Conservation (phyloP, 805 yeast genomes). For the Kodamaea leandrae region DNA sequence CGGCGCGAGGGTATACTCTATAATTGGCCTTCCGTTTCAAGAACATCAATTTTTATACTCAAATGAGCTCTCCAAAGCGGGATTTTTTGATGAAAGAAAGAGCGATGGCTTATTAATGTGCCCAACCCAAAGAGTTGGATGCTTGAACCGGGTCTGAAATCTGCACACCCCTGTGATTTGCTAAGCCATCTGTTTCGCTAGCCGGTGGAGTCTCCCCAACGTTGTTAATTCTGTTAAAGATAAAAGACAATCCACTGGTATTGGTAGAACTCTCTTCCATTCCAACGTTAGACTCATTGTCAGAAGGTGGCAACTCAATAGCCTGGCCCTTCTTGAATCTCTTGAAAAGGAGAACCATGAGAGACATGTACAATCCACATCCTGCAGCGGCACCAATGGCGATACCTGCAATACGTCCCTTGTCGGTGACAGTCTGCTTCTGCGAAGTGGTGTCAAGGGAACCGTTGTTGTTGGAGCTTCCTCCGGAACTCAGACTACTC, state of each 20-base stretch:
- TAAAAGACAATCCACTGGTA: conserved; percentile 25
- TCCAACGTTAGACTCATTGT: conserved; percentile 37
- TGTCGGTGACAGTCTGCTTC: conserved; percentile 17
- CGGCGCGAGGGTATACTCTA: conserved; percentile 6
- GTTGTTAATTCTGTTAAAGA: conserved; percentile 26
- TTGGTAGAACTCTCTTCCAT: conserved; percentile 17
- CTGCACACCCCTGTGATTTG: conserved; percentile 32
- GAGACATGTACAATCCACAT: conserved; percentile 59
- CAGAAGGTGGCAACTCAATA: conserved; percentile 40
- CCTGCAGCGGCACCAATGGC: conserved; percentile 84
- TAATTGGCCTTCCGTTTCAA: conserved; percentile 9
- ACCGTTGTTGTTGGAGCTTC: conserved; percentile 24
- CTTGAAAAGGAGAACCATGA: conserved; percentile 55
- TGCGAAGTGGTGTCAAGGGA: conserved; percentile 29
- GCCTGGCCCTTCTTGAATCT: conserved; percentile 41
- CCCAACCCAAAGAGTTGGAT: conserved; percentile 73
- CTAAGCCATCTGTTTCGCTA: conserved; percentile 1
- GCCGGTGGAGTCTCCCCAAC: conserved; percentile 18
- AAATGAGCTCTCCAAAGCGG: conserved; percentile 10
- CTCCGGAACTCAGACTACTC: conserved; percentile 8
- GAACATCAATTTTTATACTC: conserved; percentile 9
- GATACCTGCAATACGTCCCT: conserved; percentile 64
- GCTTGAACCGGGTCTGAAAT: conserved; percentile 71
- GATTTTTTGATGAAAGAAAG: background rate
- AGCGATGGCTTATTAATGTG: conserved; percentile 7